phyloP scores from a whole-genome alignment of 768 basidiomycete genomes.

The Artomyces pyxidatus region DNA sequence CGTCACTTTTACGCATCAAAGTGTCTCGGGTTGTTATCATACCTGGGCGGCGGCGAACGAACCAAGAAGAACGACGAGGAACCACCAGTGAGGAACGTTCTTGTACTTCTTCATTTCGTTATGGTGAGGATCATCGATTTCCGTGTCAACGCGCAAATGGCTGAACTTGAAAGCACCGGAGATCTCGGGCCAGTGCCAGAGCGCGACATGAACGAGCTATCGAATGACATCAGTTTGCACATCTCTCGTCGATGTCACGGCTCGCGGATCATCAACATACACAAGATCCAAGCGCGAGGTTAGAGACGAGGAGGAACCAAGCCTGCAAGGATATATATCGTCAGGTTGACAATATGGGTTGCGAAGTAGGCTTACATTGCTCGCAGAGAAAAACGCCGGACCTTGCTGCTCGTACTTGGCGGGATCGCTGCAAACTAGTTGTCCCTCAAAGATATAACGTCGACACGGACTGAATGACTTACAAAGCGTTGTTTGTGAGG shows the following conservation, averaged over 20 bases:
- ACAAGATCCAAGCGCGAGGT: slow-evolving; percentile 26
- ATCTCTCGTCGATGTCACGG: too few species aligned
- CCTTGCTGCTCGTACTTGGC: slow-evolving; percentile 16
- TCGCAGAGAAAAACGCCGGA: slow-evolving; percentile 30
- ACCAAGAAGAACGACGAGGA: slow-evolving; percentile 14
- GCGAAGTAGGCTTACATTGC: slow-evolving; percentile 16
- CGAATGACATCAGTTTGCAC: not conserved
- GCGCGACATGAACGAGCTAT: slow-evolving; percentile 24
- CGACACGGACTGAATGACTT: not conserved
- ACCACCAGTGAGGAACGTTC: slow-evolving; percentile 19
- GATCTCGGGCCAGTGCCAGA: slow-evolving; percentile 29
- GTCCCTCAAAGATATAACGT: too few species aligned
- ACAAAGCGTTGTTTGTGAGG: slow-evolving; percentile 20
- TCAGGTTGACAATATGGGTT: not conserved
- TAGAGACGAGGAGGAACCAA: slow-evolving; percentile 26
- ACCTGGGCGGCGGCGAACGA: slow-evolving; percentile 20
- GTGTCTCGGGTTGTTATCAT: too few species aligned
- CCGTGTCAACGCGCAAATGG: not conserved
- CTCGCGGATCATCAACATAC: not conserved
- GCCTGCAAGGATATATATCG: slow-evolving; percentile 10
- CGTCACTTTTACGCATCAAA: slow-evolving; percentile 1
- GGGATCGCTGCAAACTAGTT: slow-evolving; percentile 18
- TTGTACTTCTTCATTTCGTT: slow-evolving; percentile 18
- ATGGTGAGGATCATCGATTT: slow-evolving; percentile 15
- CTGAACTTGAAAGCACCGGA: slow-evolving; percentile 1